Conservation (phyloP, 371 early-diverging fungal genomes). For the Funneliformis caledonium region DNA sequence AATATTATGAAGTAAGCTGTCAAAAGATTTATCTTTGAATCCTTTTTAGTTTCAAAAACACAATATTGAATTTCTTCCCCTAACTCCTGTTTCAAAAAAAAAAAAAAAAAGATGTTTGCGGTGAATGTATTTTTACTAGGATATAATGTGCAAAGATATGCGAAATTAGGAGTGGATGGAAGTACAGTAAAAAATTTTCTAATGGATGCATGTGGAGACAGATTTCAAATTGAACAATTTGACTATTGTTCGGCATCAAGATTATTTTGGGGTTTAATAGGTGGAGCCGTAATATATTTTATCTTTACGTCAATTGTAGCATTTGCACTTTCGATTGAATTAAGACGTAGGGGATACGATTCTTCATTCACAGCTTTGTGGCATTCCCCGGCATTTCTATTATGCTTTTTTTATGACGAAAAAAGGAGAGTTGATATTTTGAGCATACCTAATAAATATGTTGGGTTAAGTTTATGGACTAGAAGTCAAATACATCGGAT, state of each 20-base stretch:
- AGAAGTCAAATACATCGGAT: conserved; percentile 31
- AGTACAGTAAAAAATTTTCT: neutral
- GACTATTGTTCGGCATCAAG: conserved; percentile 36
- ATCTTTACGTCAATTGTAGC: conserved; percentile 20
- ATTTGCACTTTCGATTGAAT: conserved; percentile 15
- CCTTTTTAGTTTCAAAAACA: no score
- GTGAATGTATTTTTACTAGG: conserved; percentile 35
- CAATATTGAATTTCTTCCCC: no score
- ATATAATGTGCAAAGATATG: conserved; percentile 27
- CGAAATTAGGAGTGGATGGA: neutral
- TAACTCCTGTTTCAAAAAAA: no score
- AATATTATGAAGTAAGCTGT: conserved; percentile 33
- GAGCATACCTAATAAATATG: conserved; percentile 38
- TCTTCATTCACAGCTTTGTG: conserved; percentile 34
- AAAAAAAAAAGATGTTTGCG: conserved; percentile 16
- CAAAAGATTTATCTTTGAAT: neutral
- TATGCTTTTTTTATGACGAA: conserved; percentile 28
- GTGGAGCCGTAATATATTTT: conserved; percentile 33
- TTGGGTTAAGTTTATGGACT: conserved; percentile 31
- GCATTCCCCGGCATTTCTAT: conserved; percentile 34
- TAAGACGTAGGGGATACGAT: conserved; percentile 31
- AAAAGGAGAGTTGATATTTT: conserved; percentile 28
- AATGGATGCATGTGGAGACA: conserved; percentile 28
- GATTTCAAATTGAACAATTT: conserved; percentile 26
- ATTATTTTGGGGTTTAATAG: conserved; percentile 23